Evolutionary conservation across 169 alveolate species (phyloP).

Genomic region (Eimeria tenella): DNA sequence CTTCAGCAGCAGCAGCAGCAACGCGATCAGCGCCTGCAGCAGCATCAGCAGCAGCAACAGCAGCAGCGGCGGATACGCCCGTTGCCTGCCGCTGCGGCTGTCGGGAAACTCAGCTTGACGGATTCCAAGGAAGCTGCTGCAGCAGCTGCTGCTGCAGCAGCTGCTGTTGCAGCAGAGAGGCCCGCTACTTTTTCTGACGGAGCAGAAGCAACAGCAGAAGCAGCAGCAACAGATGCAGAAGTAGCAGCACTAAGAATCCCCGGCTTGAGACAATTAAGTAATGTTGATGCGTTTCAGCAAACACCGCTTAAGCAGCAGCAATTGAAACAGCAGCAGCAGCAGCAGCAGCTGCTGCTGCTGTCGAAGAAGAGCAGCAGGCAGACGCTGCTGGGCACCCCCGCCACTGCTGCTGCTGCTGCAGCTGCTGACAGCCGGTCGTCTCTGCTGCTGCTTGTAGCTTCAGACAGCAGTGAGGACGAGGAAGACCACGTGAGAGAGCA

Average conservation of each 20-base stretch:
- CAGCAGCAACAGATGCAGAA: constrained; percentile 24
- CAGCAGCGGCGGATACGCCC: background rate
- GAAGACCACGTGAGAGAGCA: background rate
- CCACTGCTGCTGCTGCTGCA: constrained; percentile 31
- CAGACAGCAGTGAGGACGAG: constrained; percentile 43
- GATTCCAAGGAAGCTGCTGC: background rate
- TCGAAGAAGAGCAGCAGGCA: background rate
- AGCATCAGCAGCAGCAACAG: constrained; percentile 51
- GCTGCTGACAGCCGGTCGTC: constrained; percentile 31
- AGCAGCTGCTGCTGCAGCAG: background rate
- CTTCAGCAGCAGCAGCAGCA: constrained; percentile 44
- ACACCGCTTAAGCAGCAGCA: background rate
- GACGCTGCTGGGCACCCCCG: background rate
- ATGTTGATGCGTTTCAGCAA: constrained; percentile 17
- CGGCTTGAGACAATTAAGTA: background rate
- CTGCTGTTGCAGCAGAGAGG: background rate
- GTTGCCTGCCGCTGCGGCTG: constrained; percentile 18
- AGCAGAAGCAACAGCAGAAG: constrained; percentile 19
- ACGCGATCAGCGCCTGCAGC: constrained; percentile 5
- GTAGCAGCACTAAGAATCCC: background rate
- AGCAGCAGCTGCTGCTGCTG: constrained; percentile 30
- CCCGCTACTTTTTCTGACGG: background rate
- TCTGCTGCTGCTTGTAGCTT: constrained; percentile 13
- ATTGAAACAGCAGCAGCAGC: constrained; percentile 30
- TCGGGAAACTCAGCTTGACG: background rate